These are phyloP conservation scores for Populus pruinosa DNA, from an alignment of 345 rosid species.

Conservation along the genomic window DNA sequence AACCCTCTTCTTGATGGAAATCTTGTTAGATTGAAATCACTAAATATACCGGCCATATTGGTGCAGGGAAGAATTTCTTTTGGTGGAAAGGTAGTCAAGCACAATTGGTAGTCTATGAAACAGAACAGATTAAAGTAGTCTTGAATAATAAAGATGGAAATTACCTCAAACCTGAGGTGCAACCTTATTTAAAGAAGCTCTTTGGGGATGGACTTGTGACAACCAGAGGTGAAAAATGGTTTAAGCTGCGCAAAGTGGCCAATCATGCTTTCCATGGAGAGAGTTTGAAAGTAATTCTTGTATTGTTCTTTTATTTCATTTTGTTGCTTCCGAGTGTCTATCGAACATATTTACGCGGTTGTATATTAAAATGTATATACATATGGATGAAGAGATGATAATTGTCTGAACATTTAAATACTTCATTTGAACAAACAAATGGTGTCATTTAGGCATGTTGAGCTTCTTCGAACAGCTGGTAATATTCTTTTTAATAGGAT, in stretches of 20 bases:
- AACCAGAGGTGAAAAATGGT: slow-evolving; percentile 35
- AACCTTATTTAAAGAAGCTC: slow-evolving; percentile 5
- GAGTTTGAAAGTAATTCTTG: slow-evolving; percentile 27
- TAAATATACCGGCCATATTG: neutral
- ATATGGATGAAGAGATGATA: no score
- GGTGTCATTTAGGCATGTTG: no score
- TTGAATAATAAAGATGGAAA: slow-evolving; percentile 26
- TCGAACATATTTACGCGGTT: no score
- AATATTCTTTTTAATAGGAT: slow-evolving; percentile 3
- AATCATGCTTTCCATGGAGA: slow-evolving; percentile 35
- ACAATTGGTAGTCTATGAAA: slow-evolving; percentile 30
- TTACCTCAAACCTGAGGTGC: neutral
- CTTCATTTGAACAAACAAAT: no score
- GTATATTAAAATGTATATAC: no score
- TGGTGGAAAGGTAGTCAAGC: slow-evolving; percentile 31
- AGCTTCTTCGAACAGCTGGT: no score
- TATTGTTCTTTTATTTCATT: no score
- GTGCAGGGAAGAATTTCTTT: slow-evolving; percentile 29
- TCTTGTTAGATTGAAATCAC: no score
- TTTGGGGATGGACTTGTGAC: slow-evolving; percentile 33
- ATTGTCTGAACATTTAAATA: no score
- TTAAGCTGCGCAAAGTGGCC: neutral
- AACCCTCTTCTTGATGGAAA: no score
- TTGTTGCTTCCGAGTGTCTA: neutral
- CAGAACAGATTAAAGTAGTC: slow-evolving; percentile 36